Conservation (phyloP, 106 monocot species). For the Apostasia ramifera region DNA sequence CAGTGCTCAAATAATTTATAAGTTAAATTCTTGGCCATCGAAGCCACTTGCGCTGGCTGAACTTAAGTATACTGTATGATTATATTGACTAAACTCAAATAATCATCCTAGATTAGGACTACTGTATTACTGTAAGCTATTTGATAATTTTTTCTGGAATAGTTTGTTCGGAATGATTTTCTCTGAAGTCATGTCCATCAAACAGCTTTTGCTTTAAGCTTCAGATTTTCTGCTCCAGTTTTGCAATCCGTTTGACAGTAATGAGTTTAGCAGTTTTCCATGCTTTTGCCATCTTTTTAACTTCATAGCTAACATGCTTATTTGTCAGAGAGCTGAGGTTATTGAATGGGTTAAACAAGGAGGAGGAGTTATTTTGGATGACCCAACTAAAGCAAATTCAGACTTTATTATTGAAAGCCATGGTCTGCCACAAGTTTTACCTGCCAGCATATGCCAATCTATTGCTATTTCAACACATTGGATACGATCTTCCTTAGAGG, state of each 20-base stretch:
- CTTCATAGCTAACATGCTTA: conserved; percentile 2
- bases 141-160: no score
- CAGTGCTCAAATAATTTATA: no score
- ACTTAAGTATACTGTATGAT: no score
- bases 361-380: conserved; percentile 58
- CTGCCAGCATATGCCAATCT: conserved; percentile 11
- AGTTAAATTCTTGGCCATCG: no score
- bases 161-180: no score
- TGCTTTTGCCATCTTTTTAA: not conserved
- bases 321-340: conserved; percentile 64
- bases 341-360: conserved; percentile 80
- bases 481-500: conserved; percentile 85
- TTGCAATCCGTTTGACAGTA: not conserved
- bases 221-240: not conserved
- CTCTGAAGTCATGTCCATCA: no score
- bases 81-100: no score
- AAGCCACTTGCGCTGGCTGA: no score
- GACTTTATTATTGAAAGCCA: conserved; percentile 68
- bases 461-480: conserved; percentile 80
- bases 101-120: no score
- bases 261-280: not conserved
- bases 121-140: no score
- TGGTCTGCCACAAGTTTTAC: conserved; percentile 29
- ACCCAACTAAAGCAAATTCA: conserved; percentile 19
- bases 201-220: no score